These are phyloP conservation scores for Exophiala dermatitidis DNA, from an alignment of 2,329 filamentous ascomycete genomes.

Conservation along the genomic window DNA sequence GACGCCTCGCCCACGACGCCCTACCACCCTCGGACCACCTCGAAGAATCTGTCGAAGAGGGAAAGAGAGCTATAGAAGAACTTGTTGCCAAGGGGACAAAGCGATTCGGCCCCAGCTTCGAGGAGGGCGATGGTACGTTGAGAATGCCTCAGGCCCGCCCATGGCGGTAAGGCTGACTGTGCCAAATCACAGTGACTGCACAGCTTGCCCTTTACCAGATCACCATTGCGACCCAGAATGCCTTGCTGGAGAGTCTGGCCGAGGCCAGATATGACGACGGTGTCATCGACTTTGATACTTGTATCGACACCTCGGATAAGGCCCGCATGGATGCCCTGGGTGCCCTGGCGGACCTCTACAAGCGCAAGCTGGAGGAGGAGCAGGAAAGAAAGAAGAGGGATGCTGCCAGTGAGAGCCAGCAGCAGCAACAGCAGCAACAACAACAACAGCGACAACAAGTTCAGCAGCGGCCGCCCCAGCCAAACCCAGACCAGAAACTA, in stretches of 20 bases:
- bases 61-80: conserved; percentile 10
- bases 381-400: conserved; percentile 9
- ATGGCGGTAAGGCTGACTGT: background rate
- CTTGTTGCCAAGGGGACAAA: conserved; percentile 7
- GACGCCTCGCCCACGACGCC: conserved; percentile 13
- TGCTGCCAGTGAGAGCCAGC: background rate
- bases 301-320: conserved; percentile 12
- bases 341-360: conserved; percentile 7
- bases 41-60: conserved; percentile 14
- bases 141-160: background rate
- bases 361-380: conserved; percentile 14
- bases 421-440: background rate
- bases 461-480: background rate
- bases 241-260: conserved; percentile 9
- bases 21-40: conserved; percentile 14
- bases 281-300: conserved; percentile 15
- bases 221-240: conserved; percentile 15
- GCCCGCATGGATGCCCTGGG: conserved; percentile 9
- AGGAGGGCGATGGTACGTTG: conserved; percentile 12
- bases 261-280: conserved; percentile 13
- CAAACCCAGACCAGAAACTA: background rate
- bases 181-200: conserved; percentile 4
- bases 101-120: conserved; percentile 12
- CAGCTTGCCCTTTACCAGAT: conserved; percentile 9
- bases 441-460: background rate